phyloP scores from a whole-genome alignment of 257 asterid species.

The Solanum gandarillasii region DNA sequence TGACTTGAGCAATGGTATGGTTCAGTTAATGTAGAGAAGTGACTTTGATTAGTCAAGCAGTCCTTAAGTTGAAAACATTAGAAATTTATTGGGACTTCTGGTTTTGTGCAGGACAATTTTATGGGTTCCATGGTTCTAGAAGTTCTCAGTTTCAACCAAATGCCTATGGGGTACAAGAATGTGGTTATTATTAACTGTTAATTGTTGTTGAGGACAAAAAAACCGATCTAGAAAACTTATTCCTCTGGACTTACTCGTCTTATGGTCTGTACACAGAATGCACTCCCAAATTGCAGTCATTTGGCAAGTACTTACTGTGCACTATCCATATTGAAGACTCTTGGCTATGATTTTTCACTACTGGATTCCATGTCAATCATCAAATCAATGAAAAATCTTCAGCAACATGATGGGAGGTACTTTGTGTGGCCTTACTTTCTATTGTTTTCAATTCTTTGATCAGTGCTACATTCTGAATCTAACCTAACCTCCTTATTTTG shows the following conservation, averaged over 20 bases:
- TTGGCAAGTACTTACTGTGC: slow-evolving; percentile 96
- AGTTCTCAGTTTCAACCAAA: slow-evolving; percentile 68
- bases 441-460: not conserved
- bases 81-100: not conserved
- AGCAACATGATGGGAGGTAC: slow-evolving; percentile 87
- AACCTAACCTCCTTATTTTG: not conserved
- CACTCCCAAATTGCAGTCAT: slow-evolving; percentile 70
- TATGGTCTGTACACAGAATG: slow-evolving; percentile 31
- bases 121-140: slow-evolving; percentile 94
- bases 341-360: slow-evolving; percentile 69
- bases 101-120: slow-evolving; percentile 60
- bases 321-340: slow-evolving; percentile 63
- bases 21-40: not conserved
- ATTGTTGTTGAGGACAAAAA: not conserved
- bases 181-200: slow-evolving; percentile 1
- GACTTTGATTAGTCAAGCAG: not conserved
- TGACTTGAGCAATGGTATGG: slow-evolving; percentile 49
- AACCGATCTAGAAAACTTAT: not conserved
- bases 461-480: not conserved
- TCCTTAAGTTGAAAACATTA: not conserved
- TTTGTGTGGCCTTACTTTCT: not conserved
- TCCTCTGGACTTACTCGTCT: not conserved
- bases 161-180: slow-evolving; percentile 37
- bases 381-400: slow-evolving; percentile 86
- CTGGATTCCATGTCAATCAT: slow-evolving; percentile 38